Conservation (phyloP, 345 rosid genomes). For the Linum trigynum region DNA sequence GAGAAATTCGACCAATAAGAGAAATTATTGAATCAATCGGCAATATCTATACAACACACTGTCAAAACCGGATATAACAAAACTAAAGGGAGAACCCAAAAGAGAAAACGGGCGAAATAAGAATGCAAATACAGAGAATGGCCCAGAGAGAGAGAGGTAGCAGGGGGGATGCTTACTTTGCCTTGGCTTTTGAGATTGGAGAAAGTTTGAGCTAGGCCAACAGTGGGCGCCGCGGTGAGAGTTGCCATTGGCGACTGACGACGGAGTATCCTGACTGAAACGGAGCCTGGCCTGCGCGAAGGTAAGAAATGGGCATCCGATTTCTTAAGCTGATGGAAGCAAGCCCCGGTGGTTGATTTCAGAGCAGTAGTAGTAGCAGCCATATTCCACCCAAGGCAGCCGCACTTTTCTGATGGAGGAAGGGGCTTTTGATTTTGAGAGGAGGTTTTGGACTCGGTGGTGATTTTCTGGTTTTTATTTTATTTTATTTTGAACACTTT, state of each 20-base stretch:
- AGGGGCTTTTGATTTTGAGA: neutral
- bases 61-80: neutral
- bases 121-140: no score
- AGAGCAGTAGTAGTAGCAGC: neutral
- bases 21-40: neutral
- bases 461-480: no score
- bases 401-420: neutral
- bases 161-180: conserved; percentile 3
- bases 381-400: neutral
- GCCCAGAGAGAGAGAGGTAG: neutral
- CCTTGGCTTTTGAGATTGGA: conserved; percentile 10
- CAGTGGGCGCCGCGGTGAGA: conserved; percentile 3
- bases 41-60: neutral
- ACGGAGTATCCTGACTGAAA: neutral
- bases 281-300: neutral
- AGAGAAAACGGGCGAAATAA: neutral
- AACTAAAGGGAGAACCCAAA: neutral
- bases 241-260: conserved; percentile 4
- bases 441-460: neutral
- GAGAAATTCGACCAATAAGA: neutral
- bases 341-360: neutral
- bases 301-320: neutral
- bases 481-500: no score
- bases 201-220: conserved; percentile 10
- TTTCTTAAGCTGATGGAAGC: neutral